Evolutionary conservation across 106 monocot genomes (phyloP).

Genomic region (Ottelia alismoides): DNA sequence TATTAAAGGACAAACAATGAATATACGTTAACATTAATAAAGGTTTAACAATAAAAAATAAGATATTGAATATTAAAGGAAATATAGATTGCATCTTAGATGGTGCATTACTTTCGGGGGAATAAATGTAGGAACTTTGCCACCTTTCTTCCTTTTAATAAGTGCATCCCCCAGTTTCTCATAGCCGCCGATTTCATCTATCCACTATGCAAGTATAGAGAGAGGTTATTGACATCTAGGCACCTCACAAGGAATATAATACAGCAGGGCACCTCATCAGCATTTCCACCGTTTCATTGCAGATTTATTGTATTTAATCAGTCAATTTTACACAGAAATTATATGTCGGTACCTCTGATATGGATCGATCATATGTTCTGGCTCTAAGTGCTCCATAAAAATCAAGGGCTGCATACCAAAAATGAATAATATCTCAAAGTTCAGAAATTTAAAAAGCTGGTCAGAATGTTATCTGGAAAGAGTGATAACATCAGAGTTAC

Average conservation of each 20-base stretch:
- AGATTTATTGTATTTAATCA: not conserved
- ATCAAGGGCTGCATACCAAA: constrained; percentile 61
- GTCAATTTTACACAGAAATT: too few species aligned
- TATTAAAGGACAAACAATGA: too few species aligned
- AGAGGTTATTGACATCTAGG: not conserved
- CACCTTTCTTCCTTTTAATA: constrained; percentile 46
- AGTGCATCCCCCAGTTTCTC: constrained; percentile 59
- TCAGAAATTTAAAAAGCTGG: not conserved
- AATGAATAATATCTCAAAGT: not conserved
- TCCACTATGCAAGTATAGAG: constrained; percentile 38
- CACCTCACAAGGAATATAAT: not conserved
- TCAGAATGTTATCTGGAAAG: too few species aligned
- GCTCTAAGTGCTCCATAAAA: constrained; percentile 91
- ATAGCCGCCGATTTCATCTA: constrained; percentile 69
- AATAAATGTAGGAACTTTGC: constrained; percentile 63
- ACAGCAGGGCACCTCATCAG: too few species aligned
- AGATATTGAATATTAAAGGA: too few species aligned
- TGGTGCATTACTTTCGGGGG: constrained; percentile 79
- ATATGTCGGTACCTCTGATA: constrained; percentile 62
- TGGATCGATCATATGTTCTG: constrained; percentile 75
- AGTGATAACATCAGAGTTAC: not conserved
- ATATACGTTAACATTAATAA: too few species aligned
- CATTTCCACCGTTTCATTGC: too few species aligned
- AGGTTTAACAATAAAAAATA: too few species aligned
- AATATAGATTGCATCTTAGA: too few species aligned